These are phyloP conservation scores for Corymbia maculata DNA, from an alignment of 345 rosid species.

Conservation along the genomic window DNA sequence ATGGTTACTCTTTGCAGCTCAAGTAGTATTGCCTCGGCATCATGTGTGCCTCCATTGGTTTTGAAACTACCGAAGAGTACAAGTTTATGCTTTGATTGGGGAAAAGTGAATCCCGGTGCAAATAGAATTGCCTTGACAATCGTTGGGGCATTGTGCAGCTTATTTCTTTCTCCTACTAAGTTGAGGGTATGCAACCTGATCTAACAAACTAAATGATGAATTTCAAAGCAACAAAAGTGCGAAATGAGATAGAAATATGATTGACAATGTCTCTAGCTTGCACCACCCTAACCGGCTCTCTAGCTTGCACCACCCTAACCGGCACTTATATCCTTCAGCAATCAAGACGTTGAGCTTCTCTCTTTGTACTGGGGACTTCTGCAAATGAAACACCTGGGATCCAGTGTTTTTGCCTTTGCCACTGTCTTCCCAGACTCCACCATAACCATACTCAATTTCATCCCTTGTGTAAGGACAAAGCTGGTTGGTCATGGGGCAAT, in stretches of 20 bases:
- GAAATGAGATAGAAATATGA: background rate
- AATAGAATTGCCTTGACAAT: background rate
- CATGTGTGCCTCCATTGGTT: background rate
- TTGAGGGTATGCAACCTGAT: background rate
- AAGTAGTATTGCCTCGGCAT: background rate
- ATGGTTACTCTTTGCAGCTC: background rate
- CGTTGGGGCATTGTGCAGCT: background rate
- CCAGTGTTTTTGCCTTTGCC: background rate
- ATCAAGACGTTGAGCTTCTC: background rate
- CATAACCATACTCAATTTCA: background rate
- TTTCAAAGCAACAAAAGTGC: background rate
- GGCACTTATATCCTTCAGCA: background rate
- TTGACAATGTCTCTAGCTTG: background rate
- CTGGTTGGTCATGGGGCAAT: background rate
- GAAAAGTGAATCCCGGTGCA: background rate
- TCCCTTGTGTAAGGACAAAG: background rate
- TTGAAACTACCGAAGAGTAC: background rate
- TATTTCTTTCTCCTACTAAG: background rate
- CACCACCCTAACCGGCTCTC: background rate
- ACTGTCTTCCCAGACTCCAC: background rate
- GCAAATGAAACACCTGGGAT: background rate
- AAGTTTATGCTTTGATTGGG: background rate
- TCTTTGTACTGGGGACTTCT: background rate
- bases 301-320: background rate
- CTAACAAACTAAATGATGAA: background rate